Evolutionary conservation across 2,329 filamentous ascomycete species (phyloP), one percentile per base, ranked within the genome.

Genomic region (Simplicillium aogashimaense): DNA sequence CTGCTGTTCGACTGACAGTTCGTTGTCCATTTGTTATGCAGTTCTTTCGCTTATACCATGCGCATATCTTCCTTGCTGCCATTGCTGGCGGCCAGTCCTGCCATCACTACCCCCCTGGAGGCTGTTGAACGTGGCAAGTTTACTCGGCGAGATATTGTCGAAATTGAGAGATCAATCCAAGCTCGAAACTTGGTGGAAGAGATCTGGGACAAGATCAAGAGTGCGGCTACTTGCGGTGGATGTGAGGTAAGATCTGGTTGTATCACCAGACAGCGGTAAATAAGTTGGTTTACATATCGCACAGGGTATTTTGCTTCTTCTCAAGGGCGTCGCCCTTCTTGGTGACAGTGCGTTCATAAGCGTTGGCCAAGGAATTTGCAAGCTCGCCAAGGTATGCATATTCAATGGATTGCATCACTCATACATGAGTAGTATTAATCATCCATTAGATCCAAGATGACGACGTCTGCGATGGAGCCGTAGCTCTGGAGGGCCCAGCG

Each of bases 391-490:
- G 40, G 60, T 61, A 44, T 25, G 46, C 35, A 6, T 9, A 12
- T 12, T 17, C 7, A n/a, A 7, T 16, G 13, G 13, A 29, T 17
- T 13, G 7, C 13, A 38, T 36, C 7, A 25, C 20, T 25, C 20
- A 25, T 9, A 25, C 20, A 25, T 25, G 20, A n/a, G n/a, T n/a
- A n/a, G n/a, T n/a, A n/a, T 25, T 18, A 12, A 29, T 16, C 34
- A 45, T 29, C 45, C 16, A 15, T 18, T 32, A 73, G 65, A 55
- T 62, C 30, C 64, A 73, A 49, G 73, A 77, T 40, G 50, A 57
- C 25, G 74, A 78, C 51, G 74, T 78, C 18, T 78, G 75, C 42
- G 57, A 63, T 3, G 75, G 74, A 5, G 57, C 69, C 8, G 63
- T 77, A 20, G 59, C 57, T 4, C 61, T 64, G 1, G 72, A 78